Base-by-base conservation (phyloP, 495 filamentous ascomycete genomes). In the Xanthoparmelia taractica region DNA sequence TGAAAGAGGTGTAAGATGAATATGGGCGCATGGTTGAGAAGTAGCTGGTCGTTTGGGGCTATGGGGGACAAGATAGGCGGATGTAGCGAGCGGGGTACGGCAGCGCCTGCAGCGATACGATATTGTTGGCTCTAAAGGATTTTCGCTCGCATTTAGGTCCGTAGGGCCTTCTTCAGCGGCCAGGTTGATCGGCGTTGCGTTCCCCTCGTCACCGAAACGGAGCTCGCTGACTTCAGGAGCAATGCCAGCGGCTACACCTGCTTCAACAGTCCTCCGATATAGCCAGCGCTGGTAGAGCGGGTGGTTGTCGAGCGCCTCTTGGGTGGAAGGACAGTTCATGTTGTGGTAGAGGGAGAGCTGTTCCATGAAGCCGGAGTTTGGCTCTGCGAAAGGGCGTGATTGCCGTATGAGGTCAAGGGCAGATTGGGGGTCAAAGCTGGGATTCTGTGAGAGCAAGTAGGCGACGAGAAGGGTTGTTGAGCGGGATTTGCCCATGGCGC, bases 401-500 rank as follows among this genome's bases (percentile, higher is more conserved):
- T 86, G 70, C 36, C 82, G 80, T 60, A 98, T 77, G 43, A 84
- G 72, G 38, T 73, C 72, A 52, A 92, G 76, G 11, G 89, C 86
- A 57, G 84, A 78, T 43, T 77, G 68, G 33, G 84, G 84, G 48
- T 78, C 71, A 34, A 13, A 34, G 23, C 37, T 13, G 55, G 25
- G 50, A 38, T 60, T 67, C 64, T 67, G 69, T 76, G 87, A 85
- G 70, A 96, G 87, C 59, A 97, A 77, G 75, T 91, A 96, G 69
- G 95, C 92, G 59, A 94, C 81, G 65, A 91, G 80, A 66, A 91
- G 80, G 52, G 91, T 85, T 65, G 91, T 87, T 29, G 92, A 97
- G 57, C 94, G 89, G 58, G 91, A 96, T 76, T 92, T 93, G 38
- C 94, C 94, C 91, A 96, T 96, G 37, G 91, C 92, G 81, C 94